Conservation (phyloP, 2,329 filamentous ascomycete species). For the Aspergillus nomiae region DNA sequence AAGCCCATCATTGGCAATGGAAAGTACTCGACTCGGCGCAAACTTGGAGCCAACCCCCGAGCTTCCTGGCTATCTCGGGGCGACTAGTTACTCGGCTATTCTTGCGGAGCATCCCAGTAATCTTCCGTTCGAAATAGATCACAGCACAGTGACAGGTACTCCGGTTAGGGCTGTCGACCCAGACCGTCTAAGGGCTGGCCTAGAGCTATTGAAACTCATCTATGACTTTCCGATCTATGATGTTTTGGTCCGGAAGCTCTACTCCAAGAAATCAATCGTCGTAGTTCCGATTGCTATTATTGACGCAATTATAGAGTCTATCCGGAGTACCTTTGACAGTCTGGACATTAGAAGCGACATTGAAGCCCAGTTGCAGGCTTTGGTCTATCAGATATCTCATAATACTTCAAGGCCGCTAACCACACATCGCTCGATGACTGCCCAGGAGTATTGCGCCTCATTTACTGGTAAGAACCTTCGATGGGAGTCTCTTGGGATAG, state of each 20-base stretch:
- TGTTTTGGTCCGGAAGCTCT: slow-evolving; percentile 29
- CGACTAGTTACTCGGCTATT: slow-evolving; percentile 38
- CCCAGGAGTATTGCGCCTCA: slow-evolving; percentile 33
- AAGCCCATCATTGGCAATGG: slow-evolving; percentile 24
- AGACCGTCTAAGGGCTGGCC: slow-evolving; percentile 31
- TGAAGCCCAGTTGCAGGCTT: slow-evolving; percentile 28
- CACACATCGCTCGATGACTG: slow-evolving; percentile 29
- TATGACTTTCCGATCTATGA: slow-evolving; percentile 29
- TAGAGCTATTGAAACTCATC: slow-evolving; percentile 32
- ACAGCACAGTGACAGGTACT: slow-evolving; percentile 19
- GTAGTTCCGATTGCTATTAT: slow-evolving; percentile 29
- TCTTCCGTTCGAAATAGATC: slow-evolving; percentile 34
- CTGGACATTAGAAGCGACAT: slow-evolving; percentile 24
- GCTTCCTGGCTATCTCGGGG: slow-evolving; percentile 37
- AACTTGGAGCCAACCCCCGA: slow-evolving; percentile 28
- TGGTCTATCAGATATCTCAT: slow-evolving; percentile 32
- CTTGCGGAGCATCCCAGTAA: slow-evolving; percentile 36
- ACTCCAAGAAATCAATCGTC: slow-evolving; percentile 23
- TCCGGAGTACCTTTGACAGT: slow-evolving; percentile 27
- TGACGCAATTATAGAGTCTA: slow-evolving; percentile 28
- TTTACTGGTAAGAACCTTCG: slow-evolving; percentile 36
- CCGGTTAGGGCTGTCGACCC: slow-evolving; percentile 25
- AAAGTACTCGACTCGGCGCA: slow-evolving; percentile 21
- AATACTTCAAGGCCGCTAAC: slow-evolving; percentile 31
- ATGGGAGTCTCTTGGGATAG: slow-evolving; percentile 45